Evolutionary conservation across 768 basidiomycete species (phyloP), one percentile per base, ranked within the genome.

Genomic region (Pleurotus tuber-regium): DNA sequence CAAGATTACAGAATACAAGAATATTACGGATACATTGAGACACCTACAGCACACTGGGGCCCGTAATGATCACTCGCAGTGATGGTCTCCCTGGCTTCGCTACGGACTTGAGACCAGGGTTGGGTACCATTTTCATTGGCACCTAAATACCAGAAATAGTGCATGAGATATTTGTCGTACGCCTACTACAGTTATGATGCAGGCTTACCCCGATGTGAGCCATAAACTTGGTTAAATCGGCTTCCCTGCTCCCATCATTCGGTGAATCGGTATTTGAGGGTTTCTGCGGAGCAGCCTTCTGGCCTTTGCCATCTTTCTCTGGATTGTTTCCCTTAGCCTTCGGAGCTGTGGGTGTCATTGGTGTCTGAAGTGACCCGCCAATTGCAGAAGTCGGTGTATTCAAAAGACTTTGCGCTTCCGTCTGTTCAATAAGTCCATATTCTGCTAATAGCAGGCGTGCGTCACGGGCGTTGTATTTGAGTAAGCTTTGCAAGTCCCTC

Each of bases 191-290:
- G n/a, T n/a, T n/a, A n/a, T n/a, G n/a, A n/a, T n/a, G n/a, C n/a
- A 33, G 18, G 67, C 72, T 43, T 59, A 79, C 77, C 58, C 76
- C 76, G 46, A 77, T 74, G 56, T 75, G 72, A 12, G 68, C 62
- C 72, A 76, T 75, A 55, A 77, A 76, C n/a, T 59, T 70, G 51
- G 74, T 72, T 54, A 75, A 59, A 51, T 77, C 71, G 33, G 63
- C 57, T 16, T 70, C 71, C 42, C 70, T 56, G 55, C n/a, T 54
- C 29, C 56, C 60, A 23, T 55, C 47, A 26, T 62, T 59, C 36
- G 55, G 60, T 18, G 63, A 63, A 12, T 58, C 57, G 23, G 47
- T 43, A 18, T 46, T 47, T 25, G 56, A 42, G 8, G 39, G 50
- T 21, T 57, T 57, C n/a, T n/a, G n/a, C n/a, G n/a, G n/a, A n/a